Base-by-base conservation (phyloP, 2,329 filamentous ascomycete genomes). In the Aspergillus proliferans region DNA sequence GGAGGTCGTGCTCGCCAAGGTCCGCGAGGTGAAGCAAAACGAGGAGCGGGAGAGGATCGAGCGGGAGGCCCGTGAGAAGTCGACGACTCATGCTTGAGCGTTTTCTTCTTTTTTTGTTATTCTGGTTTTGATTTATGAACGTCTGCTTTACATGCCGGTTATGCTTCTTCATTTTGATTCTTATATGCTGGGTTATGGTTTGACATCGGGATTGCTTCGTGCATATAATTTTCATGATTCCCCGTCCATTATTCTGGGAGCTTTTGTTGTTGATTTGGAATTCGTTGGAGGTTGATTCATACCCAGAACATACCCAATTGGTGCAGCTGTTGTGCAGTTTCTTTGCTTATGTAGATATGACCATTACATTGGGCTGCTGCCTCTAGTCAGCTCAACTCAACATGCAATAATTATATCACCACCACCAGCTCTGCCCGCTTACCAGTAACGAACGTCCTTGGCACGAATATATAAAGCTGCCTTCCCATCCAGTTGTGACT, bases 1-100 rank as follows among this genome's bases (percentile, higher is more conserved):
- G 60, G 92, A 96, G 70, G 88, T 97, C 10, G 92, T 96, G 12
- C 76, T 95, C 50, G 92, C 91, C 56, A 97, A 96, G 76, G 89
- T 95, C 42, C 82, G 86, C 52, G 91, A 95, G 71, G 87, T 88
- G 81, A 94, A 94, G 77, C 86, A 89, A 58, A 81, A 91, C 61
- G 86, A 95, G 65, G 84, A 91, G 65, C 81, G 81, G 28, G 77
- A 86, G 58, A 84, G 85, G 67, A 71, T 81, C 67, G 87, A 71
- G 76, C 82, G 69, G 75, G 84, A 74, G 49, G 76, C 75, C 6
- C 67, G 72, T 18, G 71, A 73, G 49, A 71, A 68, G 44, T 63
- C 65, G 14, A 15, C 30, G 26, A 56, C 52, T 15, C 53, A 60
- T 49, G 43, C 52, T 43, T 64, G 49, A 55, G 14, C 21, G 12